Base-by-base conservation (phyloP, 306 rosid species). In the Malus sylvestris region DNA sequence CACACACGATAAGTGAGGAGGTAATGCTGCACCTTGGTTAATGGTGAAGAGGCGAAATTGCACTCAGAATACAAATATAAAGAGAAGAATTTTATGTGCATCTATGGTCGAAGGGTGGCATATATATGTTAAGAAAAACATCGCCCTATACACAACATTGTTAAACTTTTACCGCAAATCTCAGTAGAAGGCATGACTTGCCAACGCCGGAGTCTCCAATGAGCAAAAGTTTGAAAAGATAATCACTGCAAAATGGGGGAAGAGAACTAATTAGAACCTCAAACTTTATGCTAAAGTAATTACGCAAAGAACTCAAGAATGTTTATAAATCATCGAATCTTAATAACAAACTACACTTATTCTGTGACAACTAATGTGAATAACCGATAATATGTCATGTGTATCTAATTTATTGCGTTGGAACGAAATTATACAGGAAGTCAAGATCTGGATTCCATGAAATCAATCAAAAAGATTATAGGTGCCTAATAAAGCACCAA, bases 191-290 rank as follows among this genome's bases (percentile, higher is more conserved):
- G 79, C 96, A 90, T 55, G 96, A 90, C 82, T 90, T 90, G 71
- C 96, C 96, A 8, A 88, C 96, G 68, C 96, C 96, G 25, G 96
- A 90, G 85, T 90, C 96, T 83, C 96, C 96, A 66, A 90, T 90
- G 44, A 90, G 87, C 84, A 90, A 63, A 81, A 90, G 93, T 86
- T 90, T 90, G 80, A 90, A 90, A 80, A 90, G 88, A 80, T 90
- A 90, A 71, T 90, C 96, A 38, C 96, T 88, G 88, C 85, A 68
- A 60, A 78, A 79, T 40, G 76, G 8, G 59, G 61, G 22, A 4
- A 23, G 6, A 35, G 7, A 45, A 70, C 44, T 1, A 59, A 22
- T 73, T 15, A 18, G 27, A 40, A 61, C 58, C 61, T 45, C 70
- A 13, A 6, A 25, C 46, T 27, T 42, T 27, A 19, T 45, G 60